A percentile compares a stretch with the other conserved stretches of the same genome.
Evolutionary conservation across 2,329 filamentous ascomycete species (phyloP).

Genomic region (Clarireedia paspali): DNA sequence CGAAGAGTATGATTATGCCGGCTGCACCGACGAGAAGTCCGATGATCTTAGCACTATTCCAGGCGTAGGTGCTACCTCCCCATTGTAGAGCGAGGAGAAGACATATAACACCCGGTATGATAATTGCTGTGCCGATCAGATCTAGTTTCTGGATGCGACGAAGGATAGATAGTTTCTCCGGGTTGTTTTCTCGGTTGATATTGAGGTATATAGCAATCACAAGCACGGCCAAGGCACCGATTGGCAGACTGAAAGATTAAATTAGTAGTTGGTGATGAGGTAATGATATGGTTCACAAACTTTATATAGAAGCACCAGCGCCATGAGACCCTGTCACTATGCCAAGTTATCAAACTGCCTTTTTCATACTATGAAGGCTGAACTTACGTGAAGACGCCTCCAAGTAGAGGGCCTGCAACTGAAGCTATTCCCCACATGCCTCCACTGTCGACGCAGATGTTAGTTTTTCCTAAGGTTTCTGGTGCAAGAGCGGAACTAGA

Average conservation of each 20-base stretch:
- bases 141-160: constrained; percentile 28
- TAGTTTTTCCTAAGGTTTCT: neutral
- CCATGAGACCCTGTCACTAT: constrained; percentile 25
- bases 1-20: constrained; percentile 27
- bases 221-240: constrained; percentile 33
- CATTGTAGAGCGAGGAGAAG: constrained; percentile 35
- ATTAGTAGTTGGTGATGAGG: neutral
- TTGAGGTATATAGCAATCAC: constrained; percentile 35
- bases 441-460: constrained; percentile 8
- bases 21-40: constrained; percentile 29
- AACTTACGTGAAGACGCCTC: constrained; percentile 23
- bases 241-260: constrained; percentile 16
- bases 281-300: neutral
- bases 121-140: constrained; percentile 29
- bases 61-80: constrained; percentile 32
- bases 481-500: neutral
- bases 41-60: constrained; percentile 30
- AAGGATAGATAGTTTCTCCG: constrained; percentile 17
- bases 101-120: constrained; percentile 31
- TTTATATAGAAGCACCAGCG: constrained; percentile 26
- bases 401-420: constrained; percentile 29
- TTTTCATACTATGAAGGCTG: too few relatives aligned
- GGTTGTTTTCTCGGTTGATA: constrained; percentile 31
- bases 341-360: neutral
- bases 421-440: constrained; percentile 27